Evolutionary conservation across 306 rosid genomes (phyloP).

Genomic region (Inga oerstediana): DNA sequence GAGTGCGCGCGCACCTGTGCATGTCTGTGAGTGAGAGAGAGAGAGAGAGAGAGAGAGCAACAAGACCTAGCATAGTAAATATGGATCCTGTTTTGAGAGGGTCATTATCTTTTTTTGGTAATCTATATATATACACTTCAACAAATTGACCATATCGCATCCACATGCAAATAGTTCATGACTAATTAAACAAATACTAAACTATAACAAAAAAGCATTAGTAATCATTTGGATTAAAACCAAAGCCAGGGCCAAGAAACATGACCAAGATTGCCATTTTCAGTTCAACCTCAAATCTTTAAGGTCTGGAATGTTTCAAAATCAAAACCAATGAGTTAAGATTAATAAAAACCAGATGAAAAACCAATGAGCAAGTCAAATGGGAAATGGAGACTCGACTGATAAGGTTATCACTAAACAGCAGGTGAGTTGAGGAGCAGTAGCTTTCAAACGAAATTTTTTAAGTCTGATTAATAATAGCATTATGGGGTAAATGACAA

Average conservation of each 20-base stretch:
- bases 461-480: constrained; percentile 16
- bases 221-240: too few species aligned
- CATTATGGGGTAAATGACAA: background rate
- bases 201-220: background rate
- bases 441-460: constrained; percentile 27
- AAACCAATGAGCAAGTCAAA: constrained; percentile 6
- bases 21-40: too few species aligned
- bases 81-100: background rate
- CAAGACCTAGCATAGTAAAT: background rate
- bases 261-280: constrained; percentile 21
- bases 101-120: background rate
- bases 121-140: background rate
- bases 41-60: background rate
- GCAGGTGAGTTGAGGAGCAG: constrained; percentile 12
- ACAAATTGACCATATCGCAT: background rate
- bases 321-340: background rate
- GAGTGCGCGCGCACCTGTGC: background rate
- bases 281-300: constrained; percentile 20
- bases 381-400: constrained; percentile 11
- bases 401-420: constrained; percentile 5
- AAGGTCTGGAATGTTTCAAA: background rate
- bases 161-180: background rate
- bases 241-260: constrained; percentile 15
- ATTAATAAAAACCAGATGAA: constrained; percentile 13
- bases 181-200: constrained; percentile 14